Base-by-base conservation (phyloP, 2,329 filamentous ascomycete genomes). In the Balansia obtecta region DNA sequence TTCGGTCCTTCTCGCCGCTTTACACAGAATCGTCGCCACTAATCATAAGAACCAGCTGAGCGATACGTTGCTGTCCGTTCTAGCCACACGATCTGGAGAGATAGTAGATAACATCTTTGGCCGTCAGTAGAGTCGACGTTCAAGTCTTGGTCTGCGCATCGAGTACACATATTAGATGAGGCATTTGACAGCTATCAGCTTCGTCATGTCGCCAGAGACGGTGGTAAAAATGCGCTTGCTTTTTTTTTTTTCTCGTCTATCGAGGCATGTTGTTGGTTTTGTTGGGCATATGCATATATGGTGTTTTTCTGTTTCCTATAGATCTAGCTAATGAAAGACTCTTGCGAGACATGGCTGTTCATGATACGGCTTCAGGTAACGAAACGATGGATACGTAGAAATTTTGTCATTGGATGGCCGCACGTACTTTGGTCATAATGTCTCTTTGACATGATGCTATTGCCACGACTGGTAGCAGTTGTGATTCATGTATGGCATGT, bases 61-160 rank as follows among this genome's bases (percentile, higher is more conserved):
- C 63, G 86, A 94, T 66, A 88, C 84, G 45, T 75, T 94, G 48
- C 74, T 94, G 48, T 91, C 86, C 2, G 85, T 93, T 54, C 71
- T 93, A 54, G 80, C 86, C 7, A 80, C 83, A 27, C 73, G 88
- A 50, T 85, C 85, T 34, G 86, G 85, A 27, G 86, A 93, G 68
- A 81, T 93, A 63, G 84, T 91, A 16, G 68, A 82, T 53, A 84
- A 82, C 37, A 83, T 93, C 53, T 93, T 93, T 65, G 57, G 56
- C n/a, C 49, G 56, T 16, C 16, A 46, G 18, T 54, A 47, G 39
- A 13, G n/a, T 5, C 44, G 13, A 7, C 2, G 12, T 20, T 27
- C 16, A 27, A 0, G 18, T 13, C 6, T 11, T 13, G 5, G 20
- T 42, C 11, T 20, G 18, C 9, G 3, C 18, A 42, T 22, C 20